Evolutionary conservation across 352 stramenopile species (phyloP), one percentile per base, ranked within the genome.

Genomic region (Elongisporangium anandrum): DNA sequence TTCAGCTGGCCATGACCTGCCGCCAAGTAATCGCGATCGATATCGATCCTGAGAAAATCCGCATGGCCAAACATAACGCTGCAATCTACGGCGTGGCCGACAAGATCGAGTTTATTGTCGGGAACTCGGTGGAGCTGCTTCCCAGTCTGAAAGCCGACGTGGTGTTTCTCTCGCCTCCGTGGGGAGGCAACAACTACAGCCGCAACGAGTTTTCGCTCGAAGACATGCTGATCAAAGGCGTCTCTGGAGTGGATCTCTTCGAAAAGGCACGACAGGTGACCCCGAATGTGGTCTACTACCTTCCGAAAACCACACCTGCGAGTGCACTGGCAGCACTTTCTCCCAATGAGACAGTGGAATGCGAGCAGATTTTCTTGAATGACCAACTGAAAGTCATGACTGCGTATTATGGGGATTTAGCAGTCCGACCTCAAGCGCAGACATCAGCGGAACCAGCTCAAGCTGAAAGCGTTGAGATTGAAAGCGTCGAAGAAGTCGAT

Each of bases 21-120:
- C 81, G 85, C 19, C 73, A 90, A 17, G 94, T 98, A 13, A 94
- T 97, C 57, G 91, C 87, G n/a, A 96, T 98, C 57, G 92, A 98
- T 53, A 83, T 97, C 47, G 91, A 98, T 58, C 83, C 85, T 4
- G 70, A 79, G 17, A 96, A 95, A 59, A 82, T 97, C n/a, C 77
- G 78, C 17, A 95, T 96, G 73, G 92, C 90, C 4, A 84, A 91
- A 57, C 85, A 96, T 59, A 98, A 98, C 66, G 92, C 92, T 48
- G 57, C 61, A 17, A 90, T 97, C 60, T 98, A 98, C 60, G 90
- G 88, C 17, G 90, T 98, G 4, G 83, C 81, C 1, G 63, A 97
- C 60, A 83, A 88, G 29, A 96, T 98, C 58, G 90, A 98, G 65
- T 97, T 91, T 68, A 94, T 98, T 54, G 69, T 92, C 29, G 92